Evolutionary conservation across 2,329 filamentous ascomycete genomes (phyloP).

Genomic region (Beauveria caledonica): DNA sequence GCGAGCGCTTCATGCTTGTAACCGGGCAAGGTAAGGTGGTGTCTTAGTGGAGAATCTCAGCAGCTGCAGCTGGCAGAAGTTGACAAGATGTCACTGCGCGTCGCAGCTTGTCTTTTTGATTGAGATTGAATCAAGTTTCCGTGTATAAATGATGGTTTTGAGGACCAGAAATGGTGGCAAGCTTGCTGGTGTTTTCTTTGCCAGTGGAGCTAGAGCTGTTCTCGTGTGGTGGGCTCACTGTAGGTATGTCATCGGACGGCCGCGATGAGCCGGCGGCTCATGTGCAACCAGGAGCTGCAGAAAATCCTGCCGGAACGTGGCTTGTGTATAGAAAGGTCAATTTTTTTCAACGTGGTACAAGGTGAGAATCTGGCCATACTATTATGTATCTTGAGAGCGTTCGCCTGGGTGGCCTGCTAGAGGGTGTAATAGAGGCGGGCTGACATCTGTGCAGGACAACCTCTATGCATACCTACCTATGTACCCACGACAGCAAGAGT

Average conservation of each 20-base stretch:
- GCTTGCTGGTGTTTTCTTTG: neutral
- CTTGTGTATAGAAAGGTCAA: neutral
- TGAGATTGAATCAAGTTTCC: too few relatives aligned
- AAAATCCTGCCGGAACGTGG: neutral
- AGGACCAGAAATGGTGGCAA: neutral
- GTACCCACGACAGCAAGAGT: neutral
- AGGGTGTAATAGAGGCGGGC: neutral
- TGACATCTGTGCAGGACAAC: neutral
- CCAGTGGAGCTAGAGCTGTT: neutral
- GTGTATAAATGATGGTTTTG: neutral
- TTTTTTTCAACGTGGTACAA: neutral
- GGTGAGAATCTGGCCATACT: neutral
- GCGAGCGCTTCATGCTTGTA: constrained; percentile 52
- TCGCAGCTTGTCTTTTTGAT: neutral
- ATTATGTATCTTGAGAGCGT: neutral
- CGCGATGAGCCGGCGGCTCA: neutral
- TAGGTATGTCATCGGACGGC: neutral
- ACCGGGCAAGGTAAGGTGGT: neutral
- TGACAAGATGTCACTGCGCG: neutral
- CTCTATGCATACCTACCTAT: neutral
- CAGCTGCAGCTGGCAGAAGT: neutral
- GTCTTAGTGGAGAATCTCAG: constrained; percentile 1
- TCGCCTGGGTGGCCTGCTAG: neutral
- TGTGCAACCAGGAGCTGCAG: neutral
- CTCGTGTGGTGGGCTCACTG: neutral